phyloP scores from a whole-genome alignment of 2,329 filamentous ascomycete genomes.

The Trichoderma sp. region DNA sequence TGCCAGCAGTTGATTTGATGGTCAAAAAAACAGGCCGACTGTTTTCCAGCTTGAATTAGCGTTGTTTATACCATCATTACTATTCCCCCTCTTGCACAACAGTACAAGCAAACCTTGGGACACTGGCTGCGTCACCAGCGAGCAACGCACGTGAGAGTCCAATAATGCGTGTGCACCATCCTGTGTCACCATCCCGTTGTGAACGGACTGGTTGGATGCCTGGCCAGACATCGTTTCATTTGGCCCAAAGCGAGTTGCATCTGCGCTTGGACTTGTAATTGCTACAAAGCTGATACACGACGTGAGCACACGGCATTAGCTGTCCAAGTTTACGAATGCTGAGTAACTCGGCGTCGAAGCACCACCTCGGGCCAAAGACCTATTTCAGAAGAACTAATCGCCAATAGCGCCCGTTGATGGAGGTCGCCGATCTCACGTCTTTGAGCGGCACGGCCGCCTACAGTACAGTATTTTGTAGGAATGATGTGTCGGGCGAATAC shows the following conservation, averaged over 20 bases:
- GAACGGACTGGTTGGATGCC: neutral
- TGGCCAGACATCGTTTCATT: neutral
- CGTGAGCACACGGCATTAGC: neutral
- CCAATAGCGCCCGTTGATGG: neutral
- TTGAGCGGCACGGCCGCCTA: neutral
- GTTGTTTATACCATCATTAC: neutral
- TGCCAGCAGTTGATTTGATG: neutral
- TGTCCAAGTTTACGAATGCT: neutral
- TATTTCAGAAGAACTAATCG: neutral
- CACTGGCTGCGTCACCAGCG: neutral
- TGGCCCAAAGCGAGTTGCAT: neutral
- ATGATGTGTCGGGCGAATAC: neutral
- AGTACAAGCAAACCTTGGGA: neutral
- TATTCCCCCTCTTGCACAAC: neutral
- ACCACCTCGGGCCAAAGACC: neutral
- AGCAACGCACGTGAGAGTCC: slow-evolving; percentile 7
- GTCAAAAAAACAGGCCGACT: neutral
- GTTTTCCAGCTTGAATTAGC: neutral
- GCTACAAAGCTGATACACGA: neutral
- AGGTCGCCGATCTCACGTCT: neutral
- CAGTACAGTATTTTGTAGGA: neutral
- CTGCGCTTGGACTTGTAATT: neutral
- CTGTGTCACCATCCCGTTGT: neutral
- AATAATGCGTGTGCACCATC: slow-evolving; percentile 3
- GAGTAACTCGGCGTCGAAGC: neutral